These are phyloP conservation scores for Suillus spraguei DNA, from an alignment of 768 basidiomycete genomes.

Conservation along the genomic window DNA sequence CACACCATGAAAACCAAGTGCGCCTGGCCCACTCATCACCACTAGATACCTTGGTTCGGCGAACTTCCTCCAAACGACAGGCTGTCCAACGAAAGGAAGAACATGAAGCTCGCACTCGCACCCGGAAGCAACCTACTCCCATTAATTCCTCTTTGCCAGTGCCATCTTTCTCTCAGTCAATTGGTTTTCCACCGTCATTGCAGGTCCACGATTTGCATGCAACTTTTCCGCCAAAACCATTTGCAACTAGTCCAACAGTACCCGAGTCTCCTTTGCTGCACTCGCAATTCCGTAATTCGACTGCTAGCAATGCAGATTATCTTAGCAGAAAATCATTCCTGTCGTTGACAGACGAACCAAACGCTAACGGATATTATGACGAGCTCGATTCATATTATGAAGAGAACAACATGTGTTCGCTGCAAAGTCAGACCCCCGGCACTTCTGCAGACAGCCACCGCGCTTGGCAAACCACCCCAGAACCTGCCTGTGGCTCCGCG, in stretches of 20 bases:
- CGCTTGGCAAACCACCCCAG: background rate
- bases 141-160: background rate
- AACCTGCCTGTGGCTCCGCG: background rate
- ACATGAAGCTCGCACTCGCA: background rate
- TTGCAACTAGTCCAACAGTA: constrained; percentile 13
- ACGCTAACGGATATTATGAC: constrained; percentile 36
- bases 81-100: constrained; percentile 14
- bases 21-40: constrained; percentile 51
- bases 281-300: constrained; percentile 46
- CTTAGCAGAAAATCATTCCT: constrained; percentile 30
- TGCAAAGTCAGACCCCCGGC: background rate
- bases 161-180: constrained; percentile 13
- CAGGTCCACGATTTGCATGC: background rate
- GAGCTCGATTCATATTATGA: constrained; percentile 46
- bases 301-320: constrained; percentile 30
- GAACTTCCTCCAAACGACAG: constrained; percentile 49
- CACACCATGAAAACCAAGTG: constrained; percentile 20
- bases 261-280: constrained; percentile 53
- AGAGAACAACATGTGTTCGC: constrained; percentile 10
- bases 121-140: background rate
- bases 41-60: constrained; percentile 56
- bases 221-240: constrained; percentile 17
- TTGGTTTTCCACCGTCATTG: constrained; percentile 13
- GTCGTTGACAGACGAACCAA: constrained; percentile 32
- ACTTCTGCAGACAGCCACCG: constrained; percentile 1